These are phyloP conservation scores for Lichtheimia corymbifera DNA, from an alignment of 371 early-diverging fungal genomes.

Conservation along the genomic window DNA sequence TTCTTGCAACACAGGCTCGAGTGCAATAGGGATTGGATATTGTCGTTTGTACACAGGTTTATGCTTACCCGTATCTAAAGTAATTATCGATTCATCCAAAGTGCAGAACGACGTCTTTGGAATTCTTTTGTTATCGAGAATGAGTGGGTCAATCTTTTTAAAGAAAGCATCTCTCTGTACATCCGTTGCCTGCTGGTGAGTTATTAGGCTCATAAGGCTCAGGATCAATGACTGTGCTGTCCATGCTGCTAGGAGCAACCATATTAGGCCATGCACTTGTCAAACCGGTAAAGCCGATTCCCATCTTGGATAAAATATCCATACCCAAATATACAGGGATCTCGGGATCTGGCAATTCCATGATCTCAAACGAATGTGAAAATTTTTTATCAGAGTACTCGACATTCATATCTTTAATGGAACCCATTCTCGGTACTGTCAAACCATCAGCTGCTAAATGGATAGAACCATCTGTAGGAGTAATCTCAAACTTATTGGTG, in stretches of 20 bases:
- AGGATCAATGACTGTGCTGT: too few species aligned
- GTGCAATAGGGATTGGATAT: conserved; percentile 10
- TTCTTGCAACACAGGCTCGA: conserved; percentile 6
- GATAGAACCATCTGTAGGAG: too few species aligned
- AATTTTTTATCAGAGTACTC: too few species aligned
- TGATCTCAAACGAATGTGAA: too few species aligned
- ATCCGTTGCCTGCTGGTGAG: conserved; percentile 16
- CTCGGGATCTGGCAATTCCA: too few species aligned
- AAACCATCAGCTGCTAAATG: too few species aligned
- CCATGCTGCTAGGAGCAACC: too few species aligned
- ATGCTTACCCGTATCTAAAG: conserved; percentile 7
- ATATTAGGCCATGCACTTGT: neutral
- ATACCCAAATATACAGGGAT: too few species aligned
- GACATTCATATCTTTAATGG: too few species aligned
- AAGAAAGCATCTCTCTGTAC: neutral
- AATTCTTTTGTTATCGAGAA: conserved; percentile 9
- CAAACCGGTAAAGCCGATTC: neutral
- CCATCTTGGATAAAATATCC: neutral
- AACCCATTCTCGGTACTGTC: too few species aligned
- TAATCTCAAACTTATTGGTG: too few species aligned
- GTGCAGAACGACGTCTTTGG: conserved; percentile 16
- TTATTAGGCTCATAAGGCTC: conserved; percentile 7
- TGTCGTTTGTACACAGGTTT: conserved; percentile 5
- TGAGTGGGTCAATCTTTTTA: neutral
- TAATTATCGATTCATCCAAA: conserved; percentile 14